Percentiles rank a stretch among this genome's conserved stretches.
These are phyloP conservation scores for Parietaria judaica DNA, from an alignment of 306 rosid species.

Conservation along the genomic window DNA sequence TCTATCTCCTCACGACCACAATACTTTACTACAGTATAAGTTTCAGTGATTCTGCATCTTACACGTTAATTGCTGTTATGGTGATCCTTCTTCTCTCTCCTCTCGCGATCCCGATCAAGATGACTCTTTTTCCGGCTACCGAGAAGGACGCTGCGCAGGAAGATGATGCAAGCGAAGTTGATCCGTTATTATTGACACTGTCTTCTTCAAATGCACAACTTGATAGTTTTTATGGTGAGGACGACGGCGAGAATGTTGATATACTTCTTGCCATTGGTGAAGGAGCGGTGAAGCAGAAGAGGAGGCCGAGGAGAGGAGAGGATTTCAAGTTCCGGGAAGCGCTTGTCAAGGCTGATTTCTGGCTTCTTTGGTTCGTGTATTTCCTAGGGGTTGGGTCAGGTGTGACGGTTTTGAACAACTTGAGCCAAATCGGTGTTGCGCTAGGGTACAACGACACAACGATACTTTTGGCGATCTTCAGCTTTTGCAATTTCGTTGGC, in stretches of 20 bases:
- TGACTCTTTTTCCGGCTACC: constrained; percentile 56
- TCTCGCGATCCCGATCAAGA: constrained; percentile 65
- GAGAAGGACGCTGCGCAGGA: constrained; percentile 22
- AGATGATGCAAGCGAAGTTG: constrained; percentile 24
- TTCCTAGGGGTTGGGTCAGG: constrained; percentile 76
- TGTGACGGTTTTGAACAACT: constrained; percentile 71
- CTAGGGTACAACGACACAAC: constrained; percentile 54
- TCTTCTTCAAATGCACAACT: constrained; percentile 51
- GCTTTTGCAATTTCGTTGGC: constrained; percentile 74
- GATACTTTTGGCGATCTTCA: constrained; percentile 58
- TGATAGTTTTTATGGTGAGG: constrained; percentile 43
- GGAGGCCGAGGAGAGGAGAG: constrained; percentile 77
- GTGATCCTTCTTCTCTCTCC: constrained; percentile 58
- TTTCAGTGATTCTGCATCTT: constrained; percentile 38
- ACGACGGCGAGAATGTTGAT: constrained; percentile 55
- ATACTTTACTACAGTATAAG: constrained; percentile 30
- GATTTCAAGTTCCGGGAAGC: constrained; percentile 71
- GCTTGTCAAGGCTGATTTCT: constrained; percentile 78
- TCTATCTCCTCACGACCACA: constrained; percentile 47
- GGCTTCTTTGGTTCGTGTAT: constrained; percentile 77
- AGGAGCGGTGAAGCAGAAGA: constrained; percentile 70
- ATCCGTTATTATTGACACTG: constrained; percentile 47
- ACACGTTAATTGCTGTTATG: constrained; percentile 50
- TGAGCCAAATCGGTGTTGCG: constrained; percentile 81
- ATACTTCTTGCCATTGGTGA: constrained; percentile 78